Conservation (phyloP, 305 asterid genomes). For the Fraxinus floribunda region DNA sequence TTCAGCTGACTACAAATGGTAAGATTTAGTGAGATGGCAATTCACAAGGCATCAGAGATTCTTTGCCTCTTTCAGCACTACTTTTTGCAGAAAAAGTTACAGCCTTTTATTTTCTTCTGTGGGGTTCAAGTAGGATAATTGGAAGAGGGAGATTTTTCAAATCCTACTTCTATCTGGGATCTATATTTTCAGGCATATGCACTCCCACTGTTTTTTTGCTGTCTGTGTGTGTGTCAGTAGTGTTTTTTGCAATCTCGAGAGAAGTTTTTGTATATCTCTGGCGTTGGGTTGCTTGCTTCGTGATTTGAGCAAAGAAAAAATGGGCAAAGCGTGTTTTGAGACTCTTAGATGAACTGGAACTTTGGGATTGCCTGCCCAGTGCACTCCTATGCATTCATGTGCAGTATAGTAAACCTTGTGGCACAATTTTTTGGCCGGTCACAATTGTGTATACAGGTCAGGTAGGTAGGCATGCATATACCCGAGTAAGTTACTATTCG, state of each 20-base stretch:
- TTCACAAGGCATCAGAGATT: constrained; percentile 22
- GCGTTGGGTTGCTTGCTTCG: neutral
- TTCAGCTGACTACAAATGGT: constrained; percentile 9
- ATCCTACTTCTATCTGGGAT: neutral
- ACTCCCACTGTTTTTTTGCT: neutral
- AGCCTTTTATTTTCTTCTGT: neutral
- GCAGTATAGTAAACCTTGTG: too few species aligned
- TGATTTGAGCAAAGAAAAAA: neutral
- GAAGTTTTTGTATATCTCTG: neutral
- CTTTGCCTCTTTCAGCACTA: neutral
- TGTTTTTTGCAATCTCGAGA: neutral
- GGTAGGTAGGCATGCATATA: too few species aligned
- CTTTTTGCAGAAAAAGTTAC: neutral
- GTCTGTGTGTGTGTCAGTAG: neutral
- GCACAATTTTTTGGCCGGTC: too few species aligned
- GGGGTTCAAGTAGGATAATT: neutral
- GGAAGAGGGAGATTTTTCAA: neutral
- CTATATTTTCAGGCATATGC: neutral
- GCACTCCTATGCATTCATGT: too few species aligned
- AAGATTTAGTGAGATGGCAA: neutral
- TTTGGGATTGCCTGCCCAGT: neutral
- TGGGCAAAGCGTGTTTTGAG: neutral
- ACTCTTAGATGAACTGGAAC: neutral
- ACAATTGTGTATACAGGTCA: too few species aligned
- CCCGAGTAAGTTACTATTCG: too few species aligned